Percentiles rank a stretch among this genome's conserved stretches.
Evolutionary conservation across 2,329 filamentous ascomycete genomes (phyloP).

Genomic region (Leptographium lundbergii): DNA sequence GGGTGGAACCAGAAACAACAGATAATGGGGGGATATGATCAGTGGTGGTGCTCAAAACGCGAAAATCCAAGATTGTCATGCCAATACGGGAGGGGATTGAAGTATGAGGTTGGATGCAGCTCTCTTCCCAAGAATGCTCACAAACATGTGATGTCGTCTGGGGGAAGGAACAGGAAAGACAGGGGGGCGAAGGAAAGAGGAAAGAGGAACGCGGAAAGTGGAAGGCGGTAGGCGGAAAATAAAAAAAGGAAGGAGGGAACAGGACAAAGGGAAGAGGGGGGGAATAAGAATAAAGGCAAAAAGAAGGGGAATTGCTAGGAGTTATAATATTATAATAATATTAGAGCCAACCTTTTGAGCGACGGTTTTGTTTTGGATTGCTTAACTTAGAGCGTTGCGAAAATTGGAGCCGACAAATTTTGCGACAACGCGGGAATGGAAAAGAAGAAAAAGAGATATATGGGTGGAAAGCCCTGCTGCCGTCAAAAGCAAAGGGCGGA

Average conservation of each 20-base stretch:
- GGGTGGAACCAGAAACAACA: not conserved
- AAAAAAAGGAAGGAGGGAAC: not conserved
- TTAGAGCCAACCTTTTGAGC: not conserved
- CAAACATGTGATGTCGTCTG: not conserved
- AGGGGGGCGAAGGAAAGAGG: not conserved
- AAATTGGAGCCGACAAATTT: slow-evolving; percentile 4
- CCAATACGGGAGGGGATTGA: not conserved
- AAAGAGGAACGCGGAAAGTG: not conserved
- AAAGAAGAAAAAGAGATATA: not conserved
- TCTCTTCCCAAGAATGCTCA: not conserved
- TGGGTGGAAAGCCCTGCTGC: not conserved
- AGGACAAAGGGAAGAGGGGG: not conserved
- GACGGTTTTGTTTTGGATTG: slow-evolving; percentile 2
- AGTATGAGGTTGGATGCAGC: not conserved
- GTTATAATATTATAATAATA: not conserved
- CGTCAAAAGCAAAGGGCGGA: not conserved
- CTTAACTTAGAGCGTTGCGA: not conserved
- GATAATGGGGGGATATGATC: not conserved
- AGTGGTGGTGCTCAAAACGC: not conserved
- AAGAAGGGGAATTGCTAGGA: not conserved
- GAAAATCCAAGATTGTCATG: not conserved
- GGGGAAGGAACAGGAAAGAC: not conserved
- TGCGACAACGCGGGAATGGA: not conserved
- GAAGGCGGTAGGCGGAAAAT: not conserved
- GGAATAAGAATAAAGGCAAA: not conserved